phyloP scores from a whole-genome alignment of 768 basidiomycete species.

The Boletus reticulatus region DNA sequence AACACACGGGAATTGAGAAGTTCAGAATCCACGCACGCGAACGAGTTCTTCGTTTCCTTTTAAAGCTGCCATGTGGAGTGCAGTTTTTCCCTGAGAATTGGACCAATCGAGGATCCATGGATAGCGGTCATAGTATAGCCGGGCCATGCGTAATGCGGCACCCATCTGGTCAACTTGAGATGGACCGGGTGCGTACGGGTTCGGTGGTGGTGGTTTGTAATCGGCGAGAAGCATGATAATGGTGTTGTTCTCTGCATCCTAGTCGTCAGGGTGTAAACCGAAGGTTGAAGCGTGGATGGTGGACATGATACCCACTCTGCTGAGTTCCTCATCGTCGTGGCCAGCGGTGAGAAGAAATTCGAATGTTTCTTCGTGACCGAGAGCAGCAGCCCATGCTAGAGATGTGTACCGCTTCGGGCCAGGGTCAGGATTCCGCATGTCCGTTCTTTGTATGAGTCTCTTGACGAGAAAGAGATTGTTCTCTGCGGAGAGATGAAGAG shows the following conservation, averaged over 20 bases:
- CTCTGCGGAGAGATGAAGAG: constrained; percentile 49
- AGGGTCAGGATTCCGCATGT: constrained; percentile 89
- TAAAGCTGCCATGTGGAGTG: constrained; percentile 82
- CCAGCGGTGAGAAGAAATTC: constrained; percentile 83
- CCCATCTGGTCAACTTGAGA: constrained; percentile 61
- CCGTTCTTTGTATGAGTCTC: constrained; percentile 79
- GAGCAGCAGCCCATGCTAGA: constrained; percentile 86
- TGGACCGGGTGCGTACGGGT: constrained; percentile 46
- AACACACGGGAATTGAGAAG: constrained; percentile 5
- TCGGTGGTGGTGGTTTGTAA: constrained; percentile 51
- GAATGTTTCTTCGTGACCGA: constrained; percentile 90
- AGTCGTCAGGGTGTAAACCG: constrained; percentile 16
- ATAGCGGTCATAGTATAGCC: constrained; percentile 83
- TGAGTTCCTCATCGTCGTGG: constrained; percentile 92
- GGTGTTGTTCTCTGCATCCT: constrained; percentile 94
- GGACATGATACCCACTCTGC: constrained; percentile 57
- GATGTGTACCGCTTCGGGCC: constrained; percentile 76
- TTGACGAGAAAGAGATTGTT: constrained; percentile 93
- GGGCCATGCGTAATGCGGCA: constrained; percentile 82
- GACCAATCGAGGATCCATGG: constrained; percentile 90
- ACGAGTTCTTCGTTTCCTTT: constrained; percentile 91
- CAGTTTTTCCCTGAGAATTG: constrained; percentile 85
- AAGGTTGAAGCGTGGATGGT: constrained; percentile 3
- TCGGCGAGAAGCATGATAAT: constrained; percentile 93
- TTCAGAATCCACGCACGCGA: constrained; percentile 49